Conservation (phyloP, 140 eudicot genomes). For the Stevia rebaudiana region DNA sequence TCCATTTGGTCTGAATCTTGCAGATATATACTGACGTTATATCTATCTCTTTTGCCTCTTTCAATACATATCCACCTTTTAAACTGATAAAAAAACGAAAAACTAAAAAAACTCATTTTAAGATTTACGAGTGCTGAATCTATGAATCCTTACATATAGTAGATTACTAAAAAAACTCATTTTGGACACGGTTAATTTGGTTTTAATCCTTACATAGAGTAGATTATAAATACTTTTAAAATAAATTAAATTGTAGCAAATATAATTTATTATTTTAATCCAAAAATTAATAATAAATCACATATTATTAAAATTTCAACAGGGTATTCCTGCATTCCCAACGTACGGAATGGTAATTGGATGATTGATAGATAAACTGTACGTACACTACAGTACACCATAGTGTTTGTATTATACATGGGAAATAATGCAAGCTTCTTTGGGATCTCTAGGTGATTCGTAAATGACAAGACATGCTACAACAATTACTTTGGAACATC, state of each 20-base stretch:
- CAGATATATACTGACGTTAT: neutral
- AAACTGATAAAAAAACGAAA: neutral
- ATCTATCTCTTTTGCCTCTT: constrained; percentile 4
- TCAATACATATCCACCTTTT: neutral
- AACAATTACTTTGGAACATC: neutral
- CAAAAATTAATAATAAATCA: too few species aligned
- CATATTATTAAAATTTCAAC: too few species aligned
- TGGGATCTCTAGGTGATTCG: constrained; percentile 11
- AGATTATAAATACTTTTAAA: too few species aligned
- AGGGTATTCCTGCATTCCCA: too few species aligned
- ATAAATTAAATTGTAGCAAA: too few species aligned
- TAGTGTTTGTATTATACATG: neutral
- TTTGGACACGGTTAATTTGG: too few species aligned
- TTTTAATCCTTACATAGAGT: too few species aligned
- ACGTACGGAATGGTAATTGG: neutral
- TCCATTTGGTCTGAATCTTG: neutral
- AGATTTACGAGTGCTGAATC: too few species aligned
- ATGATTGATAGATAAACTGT: neutral
- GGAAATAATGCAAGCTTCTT: constrained; percentile 2
- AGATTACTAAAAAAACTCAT: too few species aligned
- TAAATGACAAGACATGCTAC: constrained; percentile 8
- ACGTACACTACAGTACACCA: neutral
- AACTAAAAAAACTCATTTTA: too few species aligned
- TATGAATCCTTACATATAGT: too few species aligned
- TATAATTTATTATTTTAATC: too few species aligned